Evolutionary conservation across 306 rosid species (phyloP).

Genomic region (Quercus berberidifolia): DNA sequence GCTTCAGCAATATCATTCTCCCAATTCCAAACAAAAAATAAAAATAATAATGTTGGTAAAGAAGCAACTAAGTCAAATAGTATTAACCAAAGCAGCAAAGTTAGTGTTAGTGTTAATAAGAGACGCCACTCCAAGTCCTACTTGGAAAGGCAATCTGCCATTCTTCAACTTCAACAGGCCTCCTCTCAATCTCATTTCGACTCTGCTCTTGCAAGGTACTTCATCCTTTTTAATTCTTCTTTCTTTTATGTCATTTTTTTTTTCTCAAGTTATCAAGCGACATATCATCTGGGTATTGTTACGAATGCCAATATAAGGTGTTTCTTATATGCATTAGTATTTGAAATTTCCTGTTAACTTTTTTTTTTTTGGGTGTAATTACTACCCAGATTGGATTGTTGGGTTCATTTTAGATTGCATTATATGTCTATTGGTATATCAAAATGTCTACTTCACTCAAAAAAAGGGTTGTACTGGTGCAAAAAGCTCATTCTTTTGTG

Average conservation of each 20-base stretch:
- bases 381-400: background rate
- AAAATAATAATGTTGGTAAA: no score
- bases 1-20: slow-evolving; percentile 4
- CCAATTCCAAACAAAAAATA: no score
- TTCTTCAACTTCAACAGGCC: slow-evolving; percentile 49
- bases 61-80: no score
- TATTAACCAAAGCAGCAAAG: background rate
- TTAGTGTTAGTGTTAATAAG: slow-evolving; percentile 4
- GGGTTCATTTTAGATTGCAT: background rate
- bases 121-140: slow-evolving; percentile 36
- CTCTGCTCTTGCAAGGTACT: slow-evolving; percentile 64
- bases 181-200: slow-evolving; percentile 38
- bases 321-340: background rate
- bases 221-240: background rate
- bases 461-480: no score
- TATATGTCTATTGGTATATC: background rate
- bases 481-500: no score
- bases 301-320: background rate
- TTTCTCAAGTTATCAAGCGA: background rate
- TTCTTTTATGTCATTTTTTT: background rate
- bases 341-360: background rate
- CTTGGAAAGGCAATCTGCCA: slow-evolving; percentile 46
- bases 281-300: background rate
- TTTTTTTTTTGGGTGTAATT: background rate
- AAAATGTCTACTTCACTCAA: background rate